Evolutionary conservation across 352 stramenopile genomes (phyloP).

Genomic region (Saprolegnia diclina): DNA sequence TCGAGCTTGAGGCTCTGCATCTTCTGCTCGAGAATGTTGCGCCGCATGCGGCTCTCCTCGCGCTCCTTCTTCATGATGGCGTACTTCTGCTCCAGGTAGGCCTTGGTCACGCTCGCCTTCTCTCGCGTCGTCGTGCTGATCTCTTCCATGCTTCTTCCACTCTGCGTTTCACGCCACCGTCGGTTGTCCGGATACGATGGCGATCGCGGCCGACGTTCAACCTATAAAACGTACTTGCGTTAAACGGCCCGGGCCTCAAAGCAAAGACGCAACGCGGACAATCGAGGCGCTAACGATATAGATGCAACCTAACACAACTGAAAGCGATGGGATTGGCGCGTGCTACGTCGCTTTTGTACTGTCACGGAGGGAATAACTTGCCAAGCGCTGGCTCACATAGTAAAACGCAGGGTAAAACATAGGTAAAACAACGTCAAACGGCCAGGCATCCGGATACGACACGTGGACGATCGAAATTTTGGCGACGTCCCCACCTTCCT

Average conservation of each 20-base stretch:
- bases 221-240: not conserved
- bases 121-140: conserved; percentile 83
- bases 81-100: conserved; percentile 86
- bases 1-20: conserved; percentile 75
- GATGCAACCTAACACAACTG: too few species aligned
- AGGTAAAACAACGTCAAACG: not conserved
- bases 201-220: not conserved
- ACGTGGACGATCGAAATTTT: not conserved
- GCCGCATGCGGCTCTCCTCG: conserved; percentile 70
- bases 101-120: conserved; percentile 84
- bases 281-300: too few species aligned
- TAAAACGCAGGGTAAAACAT: not conserved
- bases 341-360: too few species aligned
- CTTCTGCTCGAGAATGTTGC: conserved; percentile 72
- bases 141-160: conserved; percentile 27
- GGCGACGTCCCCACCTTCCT: too few species aligned
- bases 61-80: conserved; percentile 84
- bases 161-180: not conserved
- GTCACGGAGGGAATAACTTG: too few species aligned
- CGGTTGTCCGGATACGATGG: not conserved
- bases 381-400: too few species aligned
- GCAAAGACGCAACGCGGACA: not conserved
- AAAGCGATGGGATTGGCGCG: too few species aligned
- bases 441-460: not conserved
- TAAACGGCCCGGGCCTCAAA: not conserved